A percentile compares a stretch with the other conserved stretches of the same genome.
Evolutionary conservation across 2,329 filamentous ascomycete genomes (phyloP).

Genomic region (Aureobasidium musti): DNA sequence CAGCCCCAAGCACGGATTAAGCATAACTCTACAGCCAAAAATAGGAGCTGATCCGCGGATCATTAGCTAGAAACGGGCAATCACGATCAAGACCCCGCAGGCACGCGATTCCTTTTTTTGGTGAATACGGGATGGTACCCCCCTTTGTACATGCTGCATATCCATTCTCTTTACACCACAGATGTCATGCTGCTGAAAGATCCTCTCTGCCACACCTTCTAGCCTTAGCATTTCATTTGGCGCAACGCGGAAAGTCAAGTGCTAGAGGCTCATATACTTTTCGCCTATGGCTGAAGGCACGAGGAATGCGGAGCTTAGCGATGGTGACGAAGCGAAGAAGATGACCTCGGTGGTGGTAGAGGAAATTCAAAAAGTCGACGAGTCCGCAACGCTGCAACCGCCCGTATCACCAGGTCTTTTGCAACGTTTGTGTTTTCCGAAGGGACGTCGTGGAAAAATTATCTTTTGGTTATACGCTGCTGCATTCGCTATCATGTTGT

Average conservation of each 20-base stretch:
- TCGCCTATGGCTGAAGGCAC: background rate
- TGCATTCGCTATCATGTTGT: background rate
- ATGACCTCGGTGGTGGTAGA: background rate
- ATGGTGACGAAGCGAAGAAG: slow-evolving; percentile 4
- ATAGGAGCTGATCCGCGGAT: background rate
- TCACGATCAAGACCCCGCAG: slow-evolving; percentile 4
- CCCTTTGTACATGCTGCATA: background rate
- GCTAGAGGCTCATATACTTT: background rate
- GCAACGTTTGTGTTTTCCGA: background rate
- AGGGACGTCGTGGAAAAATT: background rate
- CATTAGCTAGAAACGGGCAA: background rate
- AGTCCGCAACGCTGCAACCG: slow-evolving; percentile 4
- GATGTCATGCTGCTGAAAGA: background rate
- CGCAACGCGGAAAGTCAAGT: background rate
- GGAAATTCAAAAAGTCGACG: slow-evolving; percentile 13
- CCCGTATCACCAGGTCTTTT: background rate
- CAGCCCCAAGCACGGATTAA: slow-evolving; percentile 1
- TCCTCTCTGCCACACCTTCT: slow-evolving; percentile 1
- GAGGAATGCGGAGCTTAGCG: slow-evolving; percentile 11
- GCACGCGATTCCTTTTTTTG: background rate
- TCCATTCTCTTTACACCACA: slow-evolving; percentile 1
- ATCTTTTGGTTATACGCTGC: slow-evolving; percentile 1
- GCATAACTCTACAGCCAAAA: slow-evolving; percentile 23
- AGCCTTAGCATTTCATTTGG: background rate
- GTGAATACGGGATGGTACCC: background rate